These are phyloP conservation scores for Aspergillus panamensis DNA, from an alignment of 495 filamentous ascomycete species.

Conservation along the genomic window DNA sequence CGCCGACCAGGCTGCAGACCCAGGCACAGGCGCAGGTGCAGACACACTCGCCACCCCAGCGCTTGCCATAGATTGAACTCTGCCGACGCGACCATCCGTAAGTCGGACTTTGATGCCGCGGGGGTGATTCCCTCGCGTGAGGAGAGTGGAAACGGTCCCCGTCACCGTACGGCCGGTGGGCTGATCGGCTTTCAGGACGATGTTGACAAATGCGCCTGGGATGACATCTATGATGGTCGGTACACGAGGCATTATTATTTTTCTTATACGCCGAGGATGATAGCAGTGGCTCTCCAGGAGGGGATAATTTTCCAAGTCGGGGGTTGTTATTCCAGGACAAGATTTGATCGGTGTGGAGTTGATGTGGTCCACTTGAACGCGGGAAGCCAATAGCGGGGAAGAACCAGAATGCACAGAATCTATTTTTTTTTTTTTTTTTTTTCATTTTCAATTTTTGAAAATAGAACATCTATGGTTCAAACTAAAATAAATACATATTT, in stretches of 20 bases:
- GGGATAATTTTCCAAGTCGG: no score
- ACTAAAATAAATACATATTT: no score
- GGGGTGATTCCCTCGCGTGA: constrained; percentile 70
- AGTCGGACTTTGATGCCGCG: constrained; percentile 73
- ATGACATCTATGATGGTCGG: constrained; percentile 22
- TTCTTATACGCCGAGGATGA: not conserved
- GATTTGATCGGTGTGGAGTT: no score
- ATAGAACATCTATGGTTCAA: no score
- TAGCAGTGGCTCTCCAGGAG: not conserved
- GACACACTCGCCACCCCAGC: no score
- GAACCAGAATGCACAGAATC: no score
- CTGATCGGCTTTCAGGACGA: constrained; percentile 69
- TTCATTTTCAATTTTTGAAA: no score
- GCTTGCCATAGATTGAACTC: constrained; percentile 50
- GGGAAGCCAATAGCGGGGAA: no score
- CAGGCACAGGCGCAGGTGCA: not conserved
- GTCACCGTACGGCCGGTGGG: constrained; percentile 62
- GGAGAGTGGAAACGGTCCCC: constrained; percentile 56
- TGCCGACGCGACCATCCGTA: constrained; percentile 61
- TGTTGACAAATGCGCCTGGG: constrained; percentile 58
- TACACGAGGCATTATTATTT: constrained; percentile 13
- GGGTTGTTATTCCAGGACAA: no score
- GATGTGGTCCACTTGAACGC: no score
- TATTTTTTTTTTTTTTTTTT: no score
- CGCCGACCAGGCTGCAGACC: not conserved